Conservation (phyloP, 1,284 basidiomycete species). For the Heliocybe sulcata region DNA sequence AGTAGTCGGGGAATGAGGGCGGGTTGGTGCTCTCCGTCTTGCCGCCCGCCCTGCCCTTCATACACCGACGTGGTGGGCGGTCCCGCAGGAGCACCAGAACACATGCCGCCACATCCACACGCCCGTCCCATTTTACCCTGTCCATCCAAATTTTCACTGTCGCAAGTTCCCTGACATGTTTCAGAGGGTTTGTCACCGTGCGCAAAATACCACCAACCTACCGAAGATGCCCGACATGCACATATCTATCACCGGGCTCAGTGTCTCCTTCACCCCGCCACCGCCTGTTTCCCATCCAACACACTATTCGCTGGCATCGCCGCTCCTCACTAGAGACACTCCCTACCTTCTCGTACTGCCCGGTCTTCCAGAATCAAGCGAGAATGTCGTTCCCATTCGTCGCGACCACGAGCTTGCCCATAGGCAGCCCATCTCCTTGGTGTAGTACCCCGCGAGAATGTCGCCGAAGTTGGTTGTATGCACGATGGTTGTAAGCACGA, state of each 20-base stretch:
- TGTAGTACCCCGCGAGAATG: slow-evolving; percentile 95
- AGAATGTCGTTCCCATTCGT: slow-evolving; percentile 99
- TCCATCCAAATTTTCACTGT: slow-evolving; percentile 85
- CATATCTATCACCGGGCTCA: slow-evolving; percentile 99
- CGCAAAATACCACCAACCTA: slow-evolving; percentile 91
- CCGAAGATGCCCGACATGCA: slow-evolving; percentile 98
- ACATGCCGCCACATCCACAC: slow-evolving; percentile 63
- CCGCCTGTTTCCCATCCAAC: slow-evolving; percentile 62
- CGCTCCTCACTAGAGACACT: slow-evolving; percentile 17
- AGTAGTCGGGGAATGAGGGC: too few relatives aligned
- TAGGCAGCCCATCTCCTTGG: slow-evolving; percentile 90
- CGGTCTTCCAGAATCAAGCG: slow-evolving; percentile 90
- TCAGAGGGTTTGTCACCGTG: slow-evolving; percentile 49
- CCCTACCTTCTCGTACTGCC: slow-evolving; percentile 81
- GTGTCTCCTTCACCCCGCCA: slow-evolving; percentile 77
- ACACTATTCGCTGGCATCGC: slow-evolving; percentile 37
- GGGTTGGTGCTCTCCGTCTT: too few relatives aligned
- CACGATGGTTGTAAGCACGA: too few relatives aligned
- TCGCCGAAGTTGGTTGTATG: slow-evolving; percentile 99
- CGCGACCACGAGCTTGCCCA: slow-evolving; percentile 79
- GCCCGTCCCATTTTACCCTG: slow-evolving; percentile 74
- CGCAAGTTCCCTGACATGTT: slow-evolving; percentile 40
- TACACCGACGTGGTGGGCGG: too few relatives aligned
- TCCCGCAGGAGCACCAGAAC: slow-evolving; percentile 70
- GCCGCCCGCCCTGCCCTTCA: too few relatives aligned